phyloP scores from a whole-genome alignment of 495 filamentous ascomycete species.

The Penicillium steckii region DNA sequence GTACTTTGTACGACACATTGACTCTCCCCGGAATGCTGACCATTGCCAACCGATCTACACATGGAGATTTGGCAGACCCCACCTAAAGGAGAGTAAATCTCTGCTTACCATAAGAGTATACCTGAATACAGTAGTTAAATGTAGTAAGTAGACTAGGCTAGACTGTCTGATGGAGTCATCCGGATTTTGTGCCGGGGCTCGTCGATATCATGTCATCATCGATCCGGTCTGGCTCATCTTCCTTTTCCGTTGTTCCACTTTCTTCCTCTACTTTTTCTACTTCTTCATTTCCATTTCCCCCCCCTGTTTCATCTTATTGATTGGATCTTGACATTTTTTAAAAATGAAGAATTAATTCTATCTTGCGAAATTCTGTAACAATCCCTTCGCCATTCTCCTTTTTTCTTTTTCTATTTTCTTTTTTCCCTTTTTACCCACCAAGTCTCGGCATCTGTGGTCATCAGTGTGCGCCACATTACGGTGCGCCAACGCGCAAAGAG shows the following conservation, averaged over 20 bases:
- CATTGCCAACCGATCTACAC: too few relatives aligned
- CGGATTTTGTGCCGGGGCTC: slow-evolving; percentile 29
- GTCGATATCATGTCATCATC: slow-evolving; percentile 31
- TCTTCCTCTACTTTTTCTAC: background rate
- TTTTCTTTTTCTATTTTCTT: background rate
- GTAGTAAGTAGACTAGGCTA: background rate
- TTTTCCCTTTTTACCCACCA: background rate
- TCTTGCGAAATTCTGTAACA: too few relatives aligned
- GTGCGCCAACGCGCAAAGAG: background rate
- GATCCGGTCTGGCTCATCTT: slow-evolving; percentile 13
- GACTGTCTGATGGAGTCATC: too few relatives aligned
- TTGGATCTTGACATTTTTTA: too few relatives aligned
- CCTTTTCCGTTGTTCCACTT: too few relatives aligned
- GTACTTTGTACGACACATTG: too few relatives aligned
- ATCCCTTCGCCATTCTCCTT: background rate
- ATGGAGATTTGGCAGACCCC: too few relatives aligned
- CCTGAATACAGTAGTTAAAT: too few relatives aligned
- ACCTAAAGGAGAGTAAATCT: too few relatives aligned
- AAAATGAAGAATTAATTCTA: background rate
- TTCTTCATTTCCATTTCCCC: background rate
- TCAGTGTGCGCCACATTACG: background rate
- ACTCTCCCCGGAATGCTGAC: too few relatives aligned
- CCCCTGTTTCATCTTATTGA: background rate
- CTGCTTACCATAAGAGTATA: too few relatives aligned
- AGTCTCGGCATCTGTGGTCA: background rate